Base-by-base conservation (phyloP, 2,329 filamentous ascomycete species). In the Fusarium metavorans region DNA sequence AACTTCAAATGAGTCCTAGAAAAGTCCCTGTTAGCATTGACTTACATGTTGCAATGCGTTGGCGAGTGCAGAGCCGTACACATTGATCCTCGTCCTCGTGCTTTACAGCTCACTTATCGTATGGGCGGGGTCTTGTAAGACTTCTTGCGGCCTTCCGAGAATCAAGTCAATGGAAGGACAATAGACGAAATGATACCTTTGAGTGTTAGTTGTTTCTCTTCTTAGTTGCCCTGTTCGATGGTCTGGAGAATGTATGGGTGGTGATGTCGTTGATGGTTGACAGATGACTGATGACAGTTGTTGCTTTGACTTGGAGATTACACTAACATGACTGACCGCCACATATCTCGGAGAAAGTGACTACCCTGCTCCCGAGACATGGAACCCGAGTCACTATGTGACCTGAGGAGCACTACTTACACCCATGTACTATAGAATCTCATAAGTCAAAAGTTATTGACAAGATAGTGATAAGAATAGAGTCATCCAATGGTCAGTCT, bases 311-410 rank as follows among this genome's bases (percentile, higher is more conserved):
- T 30, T 52, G 27, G 48, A 52, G 48, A n/a, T 32, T 52, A n/a
- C 48, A 52, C 27, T 32, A 32, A 52, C 18, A 52, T 52, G 48
- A 32, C 48, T 52, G 48, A 32, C 27, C 27, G 25, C 48, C 27
- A 32, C 23, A 52, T 52, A 32, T 32, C 9, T 52, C 48, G 48
- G 48, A 52, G 48, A 52, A 52, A 27, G 25, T 52, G 48, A 52
- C 48, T 20, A 32, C 48, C 27, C 48, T 32, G 18, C 25, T 52
- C 18, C 48, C 48, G 48, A 52, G 27, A 52, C 27, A 52, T 20
- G 43, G 18, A 52, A 32, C 9, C 9, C 20, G 48, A 52, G 18
- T 52, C 48, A 52, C 48, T n/a, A 52, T n/a, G 25, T n/a, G n/a
- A 20, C 25, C 4, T 4, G 2, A 2, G 18, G 18, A 52, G 10